phyloP scores from a whole-genome alignment of 2,329 filamentous ascomycete species.

The Scytalidium lignicola region DNA sequence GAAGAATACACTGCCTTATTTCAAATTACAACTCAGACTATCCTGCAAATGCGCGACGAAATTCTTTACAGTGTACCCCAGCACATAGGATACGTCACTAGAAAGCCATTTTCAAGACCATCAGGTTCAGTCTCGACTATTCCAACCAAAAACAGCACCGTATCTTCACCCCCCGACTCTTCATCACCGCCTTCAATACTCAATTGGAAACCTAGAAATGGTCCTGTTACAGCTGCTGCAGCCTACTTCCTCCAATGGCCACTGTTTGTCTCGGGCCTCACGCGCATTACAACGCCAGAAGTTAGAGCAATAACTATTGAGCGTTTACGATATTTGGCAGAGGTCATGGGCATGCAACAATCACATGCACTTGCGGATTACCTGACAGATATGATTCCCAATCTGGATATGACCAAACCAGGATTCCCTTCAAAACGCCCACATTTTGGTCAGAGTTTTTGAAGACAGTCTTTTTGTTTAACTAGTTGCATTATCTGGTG shows the following conservation, averaged over 20 bases:
- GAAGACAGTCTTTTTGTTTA: too few species aligned
- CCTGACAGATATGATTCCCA: not conserved
- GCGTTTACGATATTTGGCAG: conserved; percentile 45
- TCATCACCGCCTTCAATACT: not conserved
- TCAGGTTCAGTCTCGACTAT: not conserved
- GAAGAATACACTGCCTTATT: conserved; percentile 16
- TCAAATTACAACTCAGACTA: conserved; percentile 15
- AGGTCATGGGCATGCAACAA: conserved; percentile 50
- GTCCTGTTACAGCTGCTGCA: conserved; percentile 1
- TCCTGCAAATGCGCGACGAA: conserved; percentile 13
- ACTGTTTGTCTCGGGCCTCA: conserved; percentile 10
- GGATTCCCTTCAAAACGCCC: not conserved
- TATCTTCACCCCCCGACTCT: not conserved
- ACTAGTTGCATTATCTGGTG: too few species aligned
- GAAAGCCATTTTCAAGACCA: conserved; percentile 8
- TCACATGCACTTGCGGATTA: conserved; percentile 43
- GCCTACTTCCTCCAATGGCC: conserved; percentile 18
- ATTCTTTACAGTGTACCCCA: conserved; percentile 17
- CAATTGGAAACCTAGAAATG: not conserved
- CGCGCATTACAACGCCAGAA: not conserved
- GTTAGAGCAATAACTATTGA: conserved; percentile 2
- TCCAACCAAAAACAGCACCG: not conserved
- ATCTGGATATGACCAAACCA: not conserved
- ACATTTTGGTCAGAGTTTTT: not conserved
- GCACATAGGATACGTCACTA: conserved; percentile 5